These are phyloP conservation scores for Leccinum pachyderme DNA, from an alignment of 1,284 basidiomycete species.

Conservation along the genomic window DNA sequence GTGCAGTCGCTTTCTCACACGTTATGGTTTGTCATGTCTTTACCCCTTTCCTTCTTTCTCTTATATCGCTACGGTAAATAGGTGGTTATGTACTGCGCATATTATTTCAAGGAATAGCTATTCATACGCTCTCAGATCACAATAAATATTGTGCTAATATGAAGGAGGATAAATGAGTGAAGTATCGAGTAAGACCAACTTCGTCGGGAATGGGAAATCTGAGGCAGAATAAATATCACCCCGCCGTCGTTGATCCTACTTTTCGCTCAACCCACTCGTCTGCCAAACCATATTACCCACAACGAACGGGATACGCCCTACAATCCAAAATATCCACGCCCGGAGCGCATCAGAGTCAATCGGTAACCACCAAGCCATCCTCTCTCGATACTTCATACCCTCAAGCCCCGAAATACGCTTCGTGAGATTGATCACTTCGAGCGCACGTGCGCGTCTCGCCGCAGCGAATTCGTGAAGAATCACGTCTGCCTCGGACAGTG, in stretches of 20 bases:
- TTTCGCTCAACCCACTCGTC: conserved; percentile 21
- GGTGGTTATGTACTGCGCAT: too few relatives aligned
- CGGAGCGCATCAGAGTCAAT: conserved; percentile 13
- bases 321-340: conserved; percentile 17
- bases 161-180: too few relatives aligned
- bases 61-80: too few relatives aligned
- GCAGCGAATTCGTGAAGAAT: neutral
- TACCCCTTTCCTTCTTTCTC: too few relatives aligned
- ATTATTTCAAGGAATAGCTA: too few relatives aligned
- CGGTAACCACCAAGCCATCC: conserved; percentile 20
- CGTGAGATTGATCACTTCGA: neutral
- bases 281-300: conserved; percentile 17
- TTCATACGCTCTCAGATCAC: too few relatives aligned
- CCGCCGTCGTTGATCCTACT: conserved; percentile 1
- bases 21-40: too few relatives aligned
- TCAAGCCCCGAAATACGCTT: neutral
- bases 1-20: too few relatives aligned
- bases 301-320: conserved; percentile 12
- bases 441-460: neutral
- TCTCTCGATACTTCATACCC: neutral
- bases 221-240: too few relatives aligned
- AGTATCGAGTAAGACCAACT: too few relatives aligned
- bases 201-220: too few relatives aligned
- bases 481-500: neutral
- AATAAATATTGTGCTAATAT: too few relatives aligned